Evolutionary conservation across 768 basidiomycete genomes (phyloP).

Genomic region (Fomitopsis serialis): DNA sequence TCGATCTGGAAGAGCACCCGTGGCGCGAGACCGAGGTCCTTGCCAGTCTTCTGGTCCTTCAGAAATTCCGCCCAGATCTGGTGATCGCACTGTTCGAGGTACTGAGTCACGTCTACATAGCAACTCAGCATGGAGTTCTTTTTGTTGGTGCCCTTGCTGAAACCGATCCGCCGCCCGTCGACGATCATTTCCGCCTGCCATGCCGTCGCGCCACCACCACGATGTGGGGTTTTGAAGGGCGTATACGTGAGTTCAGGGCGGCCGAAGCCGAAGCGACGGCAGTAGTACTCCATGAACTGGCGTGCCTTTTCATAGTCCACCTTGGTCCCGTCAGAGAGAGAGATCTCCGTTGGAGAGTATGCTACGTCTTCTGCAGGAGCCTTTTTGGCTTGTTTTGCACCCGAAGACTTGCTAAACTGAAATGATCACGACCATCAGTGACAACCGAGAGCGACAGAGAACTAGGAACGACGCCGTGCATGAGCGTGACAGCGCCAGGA

Average conservation of each 20-base stretch:
- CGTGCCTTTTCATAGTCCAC: conserved; percentile 71
- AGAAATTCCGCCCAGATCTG: conserved; percentile 73
- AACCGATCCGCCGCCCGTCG: conserved; percentile 73
- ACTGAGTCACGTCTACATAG: conserved; percentile 84
- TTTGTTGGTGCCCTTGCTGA: conserved; percentile 66
- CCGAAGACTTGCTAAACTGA: neutral
- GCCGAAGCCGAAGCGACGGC: conserved; percentile 67
- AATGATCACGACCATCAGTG: neutral
- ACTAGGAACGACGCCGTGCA: no score
- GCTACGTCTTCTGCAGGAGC: neutral
- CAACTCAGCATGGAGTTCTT: conserved; percentile 66
- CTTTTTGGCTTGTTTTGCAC: conserved; percentile 9
- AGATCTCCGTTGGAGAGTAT: conserved; percentile 19
- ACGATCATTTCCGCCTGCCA: conserved; percentile 82
- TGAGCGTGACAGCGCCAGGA: no score
- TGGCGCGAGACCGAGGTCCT: conserved; percentile 67
- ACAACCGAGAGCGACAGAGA: neutral
- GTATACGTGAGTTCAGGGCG: conserved; percentile 65
- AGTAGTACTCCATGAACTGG: conserved; percentile 95
- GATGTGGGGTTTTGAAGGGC: conserved; percentile 24
- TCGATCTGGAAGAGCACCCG: conserved; percentile 63
- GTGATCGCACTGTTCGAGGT: conserved; percentile 81
- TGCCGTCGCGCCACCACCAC: conserved; percentile 8
- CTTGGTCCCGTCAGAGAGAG: conserved; percentile 55
- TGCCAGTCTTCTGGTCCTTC: conserved; percentile 54